Base-by-base conservation (phyloP, 225 moss, liverwort and hornwort species). In the Straminergon stramineum region DNA sequence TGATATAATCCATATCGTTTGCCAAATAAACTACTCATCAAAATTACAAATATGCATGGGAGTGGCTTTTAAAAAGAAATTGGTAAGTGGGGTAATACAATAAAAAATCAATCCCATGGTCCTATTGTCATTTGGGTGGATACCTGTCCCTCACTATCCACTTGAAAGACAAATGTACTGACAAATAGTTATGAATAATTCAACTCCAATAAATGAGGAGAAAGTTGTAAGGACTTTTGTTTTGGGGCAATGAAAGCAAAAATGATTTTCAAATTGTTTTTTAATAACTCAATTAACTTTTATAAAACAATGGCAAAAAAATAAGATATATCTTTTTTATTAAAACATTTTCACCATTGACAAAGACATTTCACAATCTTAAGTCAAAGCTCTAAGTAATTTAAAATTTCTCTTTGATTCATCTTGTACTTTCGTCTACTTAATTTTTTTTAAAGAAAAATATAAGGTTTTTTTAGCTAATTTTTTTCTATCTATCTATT, bases 381-480 rank as follows among this genome's bases (percentile, higher is more conserved):
- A 78, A 56, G 37, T 16, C 37, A 78, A 55, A 78, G 9, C 19
- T 23, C 6, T 24, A 16, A 56, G 2, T 56, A 16, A 24, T 79
- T 37, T 37, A 16, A 15, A 4, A 56, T 37, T 26, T 56, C 1
- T 56, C 5, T 79, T 16, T n/a, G n/a, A n/a, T n/a, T 56, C 10
- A 24, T 22, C 16, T 24, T 79, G 0, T 15, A 56, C 0, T 4
- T 37, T 9, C 22, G 53, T 56, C 10, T 15, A 78, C 0, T 23
- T 23, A 4, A 8, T 9, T 37, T 35, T 41, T 10, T 15, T 35
- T 32, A 5, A 8, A 53, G 5, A 27, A 51, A 21, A 78, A 5
- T 0, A 8, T 15, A 24, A 6, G 3, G 14, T 0, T 37, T 9
- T 56, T 37, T 0, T 4, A 56, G 16, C 8, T 37, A 10, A 77